These are phyloP conservation scores for Fusarium coicis DNA, from an alignment of 2,329 filamentous ascomycete genomes.

Conservation along the genomic window DNA sequence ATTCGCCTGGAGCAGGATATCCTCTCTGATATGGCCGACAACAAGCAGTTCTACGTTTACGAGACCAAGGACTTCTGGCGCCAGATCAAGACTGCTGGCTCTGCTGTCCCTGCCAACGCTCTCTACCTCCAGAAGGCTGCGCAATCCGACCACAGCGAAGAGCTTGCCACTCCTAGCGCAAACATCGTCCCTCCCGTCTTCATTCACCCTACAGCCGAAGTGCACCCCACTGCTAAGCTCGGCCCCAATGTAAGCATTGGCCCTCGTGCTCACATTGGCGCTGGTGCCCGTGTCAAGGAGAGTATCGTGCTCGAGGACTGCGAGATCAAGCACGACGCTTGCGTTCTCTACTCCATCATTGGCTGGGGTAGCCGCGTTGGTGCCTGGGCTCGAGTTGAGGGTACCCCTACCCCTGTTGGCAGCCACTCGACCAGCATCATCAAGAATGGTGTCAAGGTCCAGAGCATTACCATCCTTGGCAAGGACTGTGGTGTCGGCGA, in stretches of 20 bases:
- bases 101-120: constrained; percentile 94
- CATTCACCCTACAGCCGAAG: constrained; percentile 90
- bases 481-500: constrained; percentile 96
- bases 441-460: constrained; percentile 98
- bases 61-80: constrained; percentile 99
- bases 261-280: constrained; percentile 84
- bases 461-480: constrained; percentile 96
- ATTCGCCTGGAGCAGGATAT: constrained; percentile 98
- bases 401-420: constrained; percentile 85
- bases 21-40: constrained; percentile 92
- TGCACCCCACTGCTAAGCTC: constrained; percentile 95
- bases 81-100: constrained; percentile 99
- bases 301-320: constrained; percentile 94
- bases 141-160: constrained; percentile 75
- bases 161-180: constrained; percentile 84
- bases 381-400: constrained; percentile 98
- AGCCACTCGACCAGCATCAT: constrained; percentile 95
- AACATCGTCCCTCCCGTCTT: constrained; percentile 93
- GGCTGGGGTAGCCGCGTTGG: constrained; percentile 96
- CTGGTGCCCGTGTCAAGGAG: constrained; percentile 93
- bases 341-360: constrained; percentile 94
- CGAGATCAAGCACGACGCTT: constrained; percentile 97
- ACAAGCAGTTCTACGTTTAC: constrained; percentile 97
- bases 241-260: constrained; percentile 97
- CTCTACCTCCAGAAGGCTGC: constrained; percentile 95